Conservation (phyloP, 78 protist species). For the Cavenderia fasciculata region DNA sequence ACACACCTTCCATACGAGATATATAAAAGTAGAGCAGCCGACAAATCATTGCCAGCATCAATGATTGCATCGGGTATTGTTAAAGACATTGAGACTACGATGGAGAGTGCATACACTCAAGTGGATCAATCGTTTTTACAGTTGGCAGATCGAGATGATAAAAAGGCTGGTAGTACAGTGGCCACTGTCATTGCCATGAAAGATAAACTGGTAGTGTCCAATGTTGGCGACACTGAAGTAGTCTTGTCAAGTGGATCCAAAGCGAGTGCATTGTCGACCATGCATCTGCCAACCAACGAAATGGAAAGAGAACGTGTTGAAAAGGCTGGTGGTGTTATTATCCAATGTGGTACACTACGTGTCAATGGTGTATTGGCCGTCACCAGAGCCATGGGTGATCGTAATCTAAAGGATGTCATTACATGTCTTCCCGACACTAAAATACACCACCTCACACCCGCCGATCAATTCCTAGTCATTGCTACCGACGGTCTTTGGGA, state of each 20-base stretch:
- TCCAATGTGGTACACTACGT: constrained; percentile 72
- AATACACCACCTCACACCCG: neutral
- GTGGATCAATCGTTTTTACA: constrained; percentile 43
- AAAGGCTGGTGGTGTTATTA: constrained; percentile 49
- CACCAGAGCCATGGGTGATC: constrained; percentile 67
- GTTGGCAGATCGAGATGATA: constrained; percentile 37
- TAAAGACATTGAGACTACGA: neutral
- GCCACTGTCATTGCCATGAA: constrained; percentile 33
- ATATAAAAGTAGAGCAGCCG: neutral
- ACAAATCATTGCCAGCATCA: neutral
- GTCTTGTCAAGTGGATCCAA: constrained; percentile 9
- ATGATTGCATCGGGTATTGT: no score
- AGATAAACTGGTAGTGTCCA: constrained; percentile 21
- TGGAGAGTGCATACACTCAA: constrained; percentile 2
- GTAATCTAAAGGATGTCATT: constrained; percentile 33
- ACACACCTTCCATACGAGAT: constrained; percentile 45
- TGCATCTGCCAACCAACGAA: constrained; percentile 47
- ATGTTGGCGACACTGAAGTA: constrained; percentile 72
- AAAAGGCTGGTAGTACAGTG: constrained; percentile 72
- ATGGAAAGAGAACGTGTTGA: constrained; percentile 56
- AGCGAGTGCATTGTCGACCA: constrained; percentile 16
- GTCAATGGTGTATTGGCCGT: constrained; percentile 74
- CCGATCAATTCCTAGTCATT: constrained; percentile 58
- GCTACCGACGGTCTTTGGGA: constrained; percentile 87
- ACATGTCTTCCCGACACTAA: constrained; percentile 20